These are phyloP conservation scores for Fusarium sp. DNA, from an alignment of 2,329 filamentous ascomycete genomes.

Conservation along the genomic window DNA sequence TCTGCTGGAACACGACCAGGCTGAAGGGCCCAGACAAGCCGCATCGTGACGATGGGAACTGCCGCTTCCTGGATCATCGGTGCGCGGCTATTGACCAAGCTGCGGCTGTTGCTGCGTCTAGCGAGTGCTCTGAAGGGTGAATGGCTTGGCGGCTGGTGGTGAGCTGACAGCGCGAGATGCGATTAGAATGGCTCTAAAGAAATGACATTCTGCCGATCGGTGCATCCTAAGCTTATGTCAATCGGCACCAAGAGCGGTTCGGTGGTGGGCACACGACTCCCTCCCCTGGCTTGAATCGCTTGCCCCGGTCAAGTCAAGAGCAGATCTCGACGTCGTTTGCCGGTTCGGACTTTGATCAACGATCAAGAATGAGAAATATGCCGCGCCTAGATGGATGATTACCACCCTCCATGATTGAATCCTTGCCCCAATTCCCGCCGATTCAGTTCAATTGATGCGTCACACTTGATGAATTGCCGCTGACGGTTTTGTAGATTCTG, in stretches of 20 bases:
- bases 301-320: constrained; percentile 1
- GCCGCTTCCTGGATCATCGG: constrained; percentile 13
- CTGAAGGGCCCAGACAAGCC: background rate
- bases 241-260: background rate
- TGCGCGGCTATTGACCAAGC: constrained; percentile 17
- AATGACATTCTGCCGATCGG: background rate
- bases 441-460: background rate
- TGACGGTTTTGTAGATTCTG: background rate
- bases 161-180: constrained; percentile 4
- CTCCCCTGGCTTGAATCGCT: background rate
- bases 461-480: background rate
- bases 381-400: background rate
- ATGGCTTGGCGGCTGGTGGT: constrained; percentile 13
- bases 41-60: constrained; percentile 6
- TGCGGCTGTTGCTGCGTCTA: constrained; percentile 9
- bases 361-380: constrained; percentile 22
- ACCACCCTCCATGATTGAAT: background rate
- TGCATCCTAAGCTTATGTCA: background rate
- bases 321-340: constrained; percentile 12
- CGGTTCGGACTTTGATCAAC: background rate
- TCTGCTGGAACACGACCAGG: background rate
- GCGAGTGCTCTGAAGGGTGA: constrained; percentile 6
- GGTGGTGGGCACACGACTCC: background rate
- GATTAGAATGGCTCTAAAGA: background rate
- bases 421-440: background rate